phyloP scores from a whole-genome alignment of 345 rosid species.

The Eucalyptus microcorys region DNA sequence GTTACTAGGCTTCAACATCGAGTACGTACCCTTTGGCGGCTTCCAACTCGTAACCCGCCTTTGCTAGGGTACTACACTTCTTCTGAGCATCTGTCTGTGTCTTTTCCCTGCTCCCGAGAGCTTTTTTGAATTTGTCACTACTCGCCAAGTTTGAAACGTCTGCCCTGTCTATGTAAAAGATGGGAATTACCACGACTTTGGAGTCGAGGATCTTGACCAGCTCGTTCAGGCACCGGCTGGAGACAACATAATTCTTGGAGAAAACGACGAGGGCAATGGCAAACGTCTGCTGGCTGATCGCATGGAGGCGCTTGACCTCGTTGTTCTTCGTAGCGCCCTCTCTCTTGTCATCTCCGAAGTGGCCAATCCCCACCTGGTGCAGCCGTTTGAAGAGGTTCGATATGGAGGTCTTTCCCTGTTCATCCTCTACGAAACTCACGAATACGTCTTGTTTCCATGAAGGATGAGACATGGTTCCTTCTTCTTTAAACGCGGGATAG shows the following conservation, averaged over 20 bases:
- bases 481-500: neutral
- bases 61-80: too few relatives aligned
- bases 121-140: neutral
- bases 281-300: accelerated
- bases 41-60: neutral
- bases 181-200: neutral
- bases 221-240: too few relatives aligned
- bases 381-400: neutral
- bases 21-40: neutral
- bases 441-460: neutral
- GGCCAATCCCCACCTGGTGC: too few relatives aligned
- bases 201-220: too few relatives aligned
- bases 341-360: too few relatives aligned
- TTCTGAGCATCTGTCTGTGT: too few relatives aligned
- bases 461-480: neutral
- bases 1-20: neutral
- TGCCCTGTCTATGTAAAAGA: neutral
- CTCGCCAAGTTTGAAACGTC: neutral
- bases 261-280: accelerated
- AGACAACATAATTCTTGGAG: too few relatives aligned
- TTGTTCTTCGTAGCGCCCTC: accelerated
- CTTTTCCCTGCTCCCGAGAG: neutral
- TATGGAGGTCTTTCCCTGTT: accelerated
- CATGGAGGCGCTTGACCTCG: accelerated
- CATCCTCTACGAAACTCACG: neutral